These are phyloP conservation scores for Beta vulgaris DNA, from an alignment of 148 eudicot genomes.

Conservation along the genomic window DNA sequence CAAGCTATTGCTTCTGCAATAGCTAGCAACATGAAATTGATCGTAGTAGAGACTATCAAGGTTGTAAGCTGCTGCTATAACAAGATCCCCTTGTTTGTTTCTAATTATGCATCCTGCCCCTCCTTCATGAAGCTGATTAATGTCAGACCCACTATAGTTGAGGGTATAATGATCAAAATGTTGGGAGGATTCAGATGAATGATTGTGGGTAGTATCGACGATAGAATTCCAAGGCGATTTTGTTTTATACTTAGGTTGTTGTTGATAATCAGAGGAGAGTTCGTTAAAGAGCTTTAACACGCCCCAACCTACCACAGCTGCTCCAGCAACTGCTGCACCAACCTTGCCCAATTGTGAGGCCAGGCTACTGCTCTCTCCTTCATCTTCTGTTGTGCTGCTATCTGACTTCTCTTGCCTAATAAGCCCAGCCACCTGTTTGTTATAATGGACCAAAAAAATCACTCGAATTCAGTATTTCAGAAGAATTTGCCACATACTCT, in stretches of 20 bases:
- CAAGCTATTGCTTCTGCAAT: constrained; percentile 12
- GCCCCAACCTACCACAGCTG: constrained; percentile 1
- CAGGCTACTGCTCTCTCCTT: neutral
- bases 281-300: neutral
- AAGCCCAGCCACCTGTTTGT: neutral
- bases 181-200: neutral
- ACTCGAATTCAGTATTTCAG: neutral
- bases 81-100: neutral
- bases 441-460: neutral
- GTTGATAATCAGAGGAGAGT: neutral
- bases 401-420: neutral
- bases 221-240: neutral
- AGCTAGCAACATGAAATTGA: constrained; percentile 7
- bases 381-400: neutral
- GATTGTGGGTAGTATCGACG: neutral
- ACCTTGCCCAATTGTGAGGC: neutral
- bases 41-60: neutral
- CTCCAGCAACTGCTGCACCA: neutral
- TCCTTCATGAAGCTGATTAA: constrained; percentile 10
- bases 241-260: neutral
- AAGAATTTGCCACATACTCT: neutral
- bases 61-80: constrained; percentile 13
- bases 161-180: neutral
- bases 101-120: constrained; percentile 19
- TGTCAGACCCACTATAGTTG: constrained; percentile 10